Percentiles rank a stretch among this genome's conserved stretches.
Evolutionary conservation across 371 early-diverging fungal species (phyloP).

Genomic region (Mucor racemosus): DNA sequence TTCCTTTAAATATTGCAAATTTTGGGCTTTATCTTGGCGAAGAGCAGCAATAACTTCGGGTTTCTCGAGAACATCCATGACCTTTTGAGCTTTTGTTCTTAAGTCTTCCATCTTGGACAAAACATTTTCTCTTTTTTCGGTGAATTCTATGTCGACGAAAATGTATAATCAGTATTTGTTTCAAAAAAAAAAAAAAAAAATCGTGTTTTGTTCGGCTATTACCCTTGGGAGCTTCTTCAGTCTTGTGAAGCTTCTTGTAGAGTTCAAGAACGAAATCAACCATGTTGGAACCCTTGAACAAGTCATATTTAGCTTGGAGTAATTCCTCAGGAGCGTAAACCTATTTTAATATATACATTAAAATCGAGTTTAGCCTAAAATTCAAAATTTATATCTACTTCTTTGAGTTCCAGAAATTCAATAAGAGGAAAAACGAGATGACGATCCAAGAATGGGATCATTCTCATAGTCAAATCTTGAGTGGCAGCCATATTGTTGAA

Average conservation of each 20-base stretch:
- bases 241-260: slow-evolving; percentile 77
- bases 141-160: slow-evolving; percentile 28
- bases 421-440: slow-evolving; percentile 90
- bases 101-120: slow-evolving; percentile 73
- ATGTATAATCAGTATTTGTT: not conserved
- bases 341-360: slow-evolving; percentile 38
- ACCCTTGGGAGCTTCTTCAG: slow-evolving; percentile 71
- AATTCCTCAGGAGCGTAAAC: slow-evolving; percentile 77
- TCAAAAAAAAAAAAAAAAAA: not conserved
- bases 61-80: slow-evolving; percentile 88
- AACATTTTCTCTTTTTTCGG: slow-evolving; percentile 75
- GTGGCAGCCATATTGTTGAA: slow-evolving; percentile 60
- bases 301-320: slow-evolving; percentile 85
- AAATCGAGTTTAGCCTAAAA: not conserved
- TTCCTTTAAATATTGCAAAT: slow-evolving; percentile 82
- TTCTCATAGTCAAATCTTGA: slow-evolving; percentile 84
- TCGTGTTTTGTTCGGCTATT: not conserved
- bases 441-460: slow-evolving; percentile 90
- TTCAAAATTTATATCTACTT: slow-evolving; percentile 47
- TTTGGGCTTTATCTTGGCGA: slow-evolving; percentile 91
- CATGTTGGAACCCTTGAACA: slow-evolving; percentile 90
- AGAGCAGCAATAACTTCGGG: slow-evolving; percentile 87
- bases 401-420: slow-evolving; percentile 82
- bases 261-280: slow-evolving; percentile 86
- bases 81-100: slow-evolving; percentile 78